Conservation (phyloP, 2,329 filamentous ascomycete genomes). For the Ophiostoma tasmaniense region DNA sequence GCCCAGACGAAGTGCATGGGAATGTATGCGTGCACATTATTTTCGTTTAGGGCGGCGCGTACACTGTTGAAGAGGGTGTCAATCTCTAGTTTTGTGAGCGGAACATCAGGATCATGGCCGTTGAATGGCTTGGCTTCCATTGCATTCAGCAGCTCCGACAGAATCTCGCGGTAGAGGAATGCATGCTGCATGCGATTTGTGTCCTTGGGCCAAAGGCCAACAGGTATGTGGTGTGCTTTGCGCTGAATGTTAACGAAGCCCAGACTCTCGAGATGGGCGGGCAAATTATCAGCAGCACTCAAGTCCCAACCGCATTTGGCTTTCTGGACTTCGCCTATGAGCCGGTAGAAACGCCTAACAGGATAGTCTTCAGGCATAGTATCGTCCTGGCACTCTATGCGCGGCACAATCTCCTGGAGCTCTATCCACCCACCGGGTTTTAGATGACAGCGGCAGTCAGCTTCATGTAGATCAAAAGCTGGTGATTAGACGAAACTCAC, state of each 20-base stretch:
- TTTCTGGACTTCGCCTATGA: conserved; percentile 13
- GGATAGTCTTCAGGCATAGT: conserved; percentile 26
- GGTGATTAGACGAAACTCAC: background rate
- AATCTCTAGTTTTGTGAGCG: conserved; percentile 26
- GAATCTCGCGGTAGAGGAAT: conserved; percentile 33
- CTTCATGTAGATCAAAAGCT: background rate
- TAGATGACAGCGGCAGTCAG: conserved; percentile 19
- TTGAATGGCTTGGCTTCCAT: conserved; percentile 35
- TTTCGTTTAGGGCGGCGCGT: conserved; percentile 29
- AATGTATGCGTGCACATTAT: conserved; percentile 34
- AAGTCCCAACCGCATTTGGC: conserved; percentile 26
- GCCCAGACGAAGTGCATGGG: conserved; percentile 36
- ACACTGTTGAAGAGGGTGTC: conserved; percentile 28
- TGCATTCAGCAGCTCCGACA: conserved; percentile 33
- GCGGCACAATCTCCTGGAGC: conserved; percentile 27
- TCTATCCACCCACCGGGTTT: conserved; percentile 38
- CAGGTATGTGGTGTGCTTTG: conserved; percentile 27
- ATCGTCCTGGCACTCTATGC: conserved; percentile 23
- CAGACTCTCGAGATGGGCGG: conserved; percentile 25
- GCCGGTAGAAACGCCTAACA: conserved; percentile 23
- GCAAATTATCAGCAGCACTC: conserved; percentile 22
- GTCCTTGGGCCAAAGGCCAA: conserved; percentile 28
- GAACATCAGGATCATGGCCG: conserved; percentile 32
- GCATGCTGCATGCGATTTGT: conserved; percentile 20
- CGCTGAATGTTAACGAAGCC: conserved; percentile 30